Percentiles rank a stretch among this genome's conserved stretches.
Evolutionary conservation across 2,329 filamentous ascomycete species (phyloP).

Genomic region (Neonectria punicea): DNA sequence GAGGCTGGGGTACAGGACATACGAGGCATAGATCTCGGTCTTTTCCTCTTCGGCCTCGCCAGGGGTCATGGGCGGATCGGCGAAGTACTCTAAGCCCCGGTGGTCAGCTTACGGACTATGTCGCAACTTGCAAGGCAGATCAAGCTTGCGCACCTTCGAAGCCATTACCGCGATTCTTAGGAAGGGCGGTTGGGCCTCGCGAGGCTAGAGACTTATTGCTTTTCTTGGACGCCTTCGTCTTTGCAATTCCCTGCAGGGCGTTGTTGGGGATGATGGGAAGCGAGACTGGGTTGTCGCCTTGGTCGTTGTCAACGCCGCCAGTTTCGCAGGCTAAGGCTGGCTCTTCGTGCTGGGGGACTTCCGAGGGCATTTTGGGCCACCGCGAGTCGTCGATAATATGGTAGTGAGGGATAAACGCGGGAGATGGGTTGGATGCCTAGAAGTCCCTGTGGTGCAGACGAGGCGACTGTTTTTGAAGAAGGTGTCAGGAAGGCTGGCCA

Average conservation of each 20-base stretch:
- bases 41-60: conserved; percentile 73
- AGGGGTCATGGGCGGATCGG: conserved; percentile 81
- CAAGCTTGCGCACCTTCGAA: conserved; percentile 67
- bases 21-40: conserved; percentile 73
- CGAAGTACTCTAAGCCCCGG: conserved; percentile 69
- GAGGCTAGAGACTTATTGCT: conserved; percentile 27
- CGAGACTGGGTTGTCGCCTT: background rate
- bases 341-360: background rate
- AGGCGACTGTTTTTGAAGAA: background rate
- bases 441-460: background rate
- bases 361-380: background rate
- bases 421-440: background rate
- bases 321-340: background rate
- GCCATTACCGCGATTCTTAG: conserved; percentile 65
- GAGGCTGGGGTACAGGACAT: conserved; percentile 60
- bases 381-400: background rate
- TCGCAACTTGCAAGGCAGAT: background rate
- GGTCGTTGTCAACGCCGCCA: background rate
- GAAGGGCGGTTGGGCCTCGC: conserved; percentile 54
- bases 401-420: background rate
- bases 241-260: conserved; percentile 29
- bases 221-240: conserved; percentile 31
- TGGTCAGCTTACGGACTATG: conserved; percentile 18
- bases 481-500: background rate
- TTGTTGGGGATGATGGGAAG: background rate